These are phyloP conservation scores for Kwoniella dendrophila DNA, from an alignment of 768 basidiomycete genomes.

Conservation along the genomic window DNA sequence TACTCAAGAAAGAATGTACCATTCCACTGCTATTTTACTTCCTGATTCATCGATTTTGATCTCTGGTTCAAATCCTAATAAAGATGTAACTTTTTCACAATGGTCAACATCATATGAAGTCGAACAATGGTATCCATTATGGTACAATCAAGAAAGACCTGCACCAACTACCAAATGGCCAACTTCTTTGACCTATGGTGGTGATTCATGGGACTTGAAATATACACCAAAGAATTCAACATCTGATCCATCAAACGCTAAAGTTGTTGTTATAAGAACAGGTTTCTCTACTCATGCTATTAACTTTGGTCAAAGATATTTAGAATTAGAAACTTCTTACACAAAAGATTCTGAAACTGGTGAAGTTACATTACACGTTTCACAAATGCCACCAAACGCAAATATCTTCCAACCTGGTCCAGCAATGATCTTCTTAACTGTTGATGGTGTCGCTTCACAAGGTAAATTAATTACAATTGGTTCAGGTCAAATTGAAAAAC, in stretches of 20 bases:
- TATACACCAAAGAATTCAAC: constrained; percentile 68
- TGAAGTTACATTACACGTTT: constrained; percentile 75
- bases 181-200: constrained; percentile 76
- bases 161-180: constrained; percentile 68
- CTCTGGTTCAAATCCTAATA: constrained; percentile 75
- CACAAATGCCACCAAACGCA: constrained; percentile 74
- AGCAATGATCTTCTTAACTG: constrained; percentile 51
- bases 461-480: constrained; percentile 48
- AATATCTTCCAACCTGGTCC: constrained; percentile 64
- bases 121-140: constrained; percentile 88
- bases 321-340: constrained; percentile 84
- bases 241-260: constrained; percentile 68
- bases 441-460: constrained; percentile 50
- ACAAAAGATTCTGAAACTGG: constrained; percentile 72
- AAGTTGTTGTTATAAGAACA: constrained; percentile 73
- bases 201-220: constrained; percentile 72
- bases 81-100: constrained; percentile 65
- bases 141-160: constrained; percentile 77
- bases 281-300: constrained; percentile 64
- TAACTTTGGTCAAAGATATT: constrained; percentile 69
- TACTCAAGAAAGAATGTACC: constrained; percentile 78
- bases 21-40: constrained; percentile 86
- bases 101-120: constrained; percentile 74
- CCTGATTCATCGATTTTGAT: constrained; percentile 81
- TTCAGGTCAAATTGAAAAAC: constrained; percentile 42